Percentiles rank a stretch among this genome's conserved stretches.
These are phyloP conservation scores for Caryopteris hybrid DNA, from an alignment of 305 asterid species.

Conservation along the genomic window DNA sequence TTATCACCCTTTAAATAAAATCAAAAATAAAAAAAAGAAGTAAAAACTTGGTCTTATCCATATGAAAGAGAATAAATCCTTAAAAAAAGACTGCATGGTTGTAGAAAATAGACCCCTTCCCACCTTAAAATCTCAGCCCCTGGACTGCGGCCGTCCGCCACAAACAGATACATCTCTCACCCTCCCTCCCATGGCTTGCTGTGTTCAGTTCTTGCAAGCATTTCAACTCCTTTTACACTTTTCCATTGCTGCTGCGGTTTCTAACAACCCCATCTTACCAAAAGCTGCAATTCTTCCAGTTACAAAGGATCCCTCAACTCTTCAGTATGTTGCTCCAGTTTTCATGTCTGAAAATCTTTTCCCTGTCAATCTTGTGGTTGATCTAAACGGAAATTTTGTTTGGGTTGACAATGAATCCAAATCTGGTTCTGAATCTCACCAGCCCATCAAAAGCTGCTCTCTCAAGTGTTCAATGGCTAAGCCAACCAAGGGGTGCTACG, in stretches of 20 bases:
- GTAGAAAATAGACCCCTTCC: neutral
- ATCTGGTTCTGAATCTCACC: constrained; percentile 19
- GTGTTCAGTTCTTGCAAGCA: constrained; percentile 16
- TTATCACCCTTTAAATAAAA: neutral
- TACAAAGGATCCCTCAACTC: constrained; percentile 50
- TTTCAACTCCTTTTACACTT: constrained; percentile 18
- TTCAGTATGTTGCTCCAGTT: constrained; percentile 49
- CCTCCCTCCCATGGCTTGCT: constrained; percentile 21
- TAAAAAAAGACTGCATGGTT: neutral
- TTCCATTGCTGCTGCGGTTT: constrained; percentile 11
- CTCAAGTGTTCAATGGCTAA: constrained; percentile 66
- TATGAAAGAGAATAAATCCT: neutral
- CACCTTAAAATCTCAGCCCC: constrained; percentile 20
- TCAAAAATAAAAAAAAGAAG: neutral
- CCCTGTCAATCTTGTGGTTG: constrained; percentile 46
- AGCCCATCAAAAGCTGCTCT: constrained; percentile 39
- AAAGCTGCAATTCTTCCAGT: constrained; percentile 48
- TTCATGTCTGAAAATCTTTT: constrained; percentile 31
- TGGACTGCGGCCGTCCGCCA: constrained; percentile 52
- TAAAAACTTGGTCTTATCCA: constrained; percentile 32
- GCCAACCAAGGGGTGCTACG: constrained; percentile 21
- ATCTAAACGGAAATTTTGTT: constrained; percentile 46
- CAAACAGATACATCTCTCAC: constrained; percentile 14
- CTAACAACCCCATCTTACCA: constrained; percentile 56
- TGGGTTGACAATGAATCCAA: constrained; percentile 42